Percentiles rank a stretch among this genome's conserved stretches.
Conservation (phyloP, 306 rosid genomes). For the Sicyos edulis region DNA sequence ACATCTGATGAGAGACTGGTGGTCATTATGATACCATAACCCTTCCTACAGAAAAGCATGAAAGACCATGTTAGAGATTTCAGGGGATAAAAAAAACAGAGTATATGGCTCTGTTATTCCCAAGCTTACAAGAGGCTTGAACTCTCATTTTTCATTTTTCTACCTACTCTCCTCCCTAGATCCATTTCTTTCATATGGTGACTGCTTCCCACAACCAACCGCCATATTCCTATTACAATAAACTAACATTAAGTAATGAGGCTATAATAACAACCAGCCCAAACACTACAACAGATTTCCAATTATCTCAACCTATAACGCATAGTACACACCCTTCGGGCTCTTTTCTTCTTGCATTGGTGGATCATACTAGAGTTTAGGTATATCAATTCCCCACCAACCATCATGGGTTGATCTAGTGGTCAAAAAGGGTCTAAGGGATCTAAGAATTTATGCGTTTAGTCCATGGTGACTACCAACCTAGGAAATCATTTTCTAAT, state of each 20-base stretch:
- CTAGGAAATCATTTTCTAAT: too few relatives aligned
- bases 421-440: too few relatives aligned
- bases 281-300: not conserved
- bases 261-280: not conserved
- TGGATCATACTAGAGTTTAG: not conserved
- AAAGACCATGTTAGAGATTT: constrained; percentile 9
- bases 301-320: not conserved
- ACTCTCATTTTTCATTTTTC: not conserved
- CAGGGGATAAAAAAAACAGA: not conserved
- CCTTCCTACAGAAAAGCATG: constrained; percentile 45
- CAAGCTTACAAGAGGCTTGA: constrained; percentile 5
- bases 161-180: not conserved
- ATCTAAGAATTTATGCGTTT: too few relatives aligned
- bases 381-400: not conserved
- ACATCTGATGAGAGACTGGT: constrained; percentile 98
- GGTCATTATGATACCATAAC: constrained; percentile 79
- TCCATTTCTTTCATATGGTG: not conserved
- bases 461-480: too few relatives aligned
- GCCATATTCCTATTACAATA: not conserved
- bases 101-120: not conserved
- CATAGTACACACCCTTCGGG: not conserved
- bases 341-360: not conserved
- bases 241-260: not conserved
- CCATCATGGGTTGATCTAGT: too few relatives aligned
- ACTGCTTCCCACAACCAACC: not conserved